Evolutionary conservation across 2,329 filamentous ascomycete species (phyloP), one percentile per base, ranked within the genome.

Genomic region (Verticillium albo-atrum): DNA sequence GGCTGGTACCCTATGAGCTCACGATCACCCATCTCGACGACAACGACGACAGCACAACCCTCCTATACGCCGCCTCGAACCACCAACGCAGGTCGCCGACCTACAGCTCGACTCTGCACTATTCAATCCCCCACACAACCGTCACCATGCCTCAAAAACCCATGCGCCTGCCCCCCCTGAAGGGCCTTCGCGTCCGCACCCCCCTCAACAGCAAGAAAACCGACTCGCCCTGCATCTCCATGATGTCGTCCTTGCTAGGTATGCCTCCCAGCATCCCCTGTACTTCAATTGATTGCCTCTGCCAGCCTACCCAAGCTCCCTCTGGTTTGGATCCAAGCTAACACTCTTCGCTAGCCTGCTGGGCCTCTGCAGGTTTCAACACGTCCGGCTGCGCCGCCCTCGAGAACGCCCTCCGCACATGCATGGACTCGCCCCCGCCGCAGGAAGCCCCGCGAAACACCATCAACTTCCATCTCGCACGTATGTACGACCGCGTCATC

Each of bases 391-490:
- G 86, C 71, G 79, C 79, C 26, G 77, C 79, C 50, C 70, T 89
- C 65, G 86, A 89, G 74, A 79, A 80, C 59, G 79, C 85, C 57
- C 77, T 90, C 61, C 82, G 87, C 28, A 74, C 75, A 32, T 90
- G 87, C 77, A 97, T 97, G 92, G 94, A 98, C 79, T 84, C 84
- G 59, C 87, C 89, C 63, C 86, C 70, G 80, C 80, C 73, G 61
- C 68, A 75, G 51, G 67, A 75, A 14, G 70, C 74, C 56, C 69
- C 72, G 32, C 84, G 85, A 72, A 91, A 88, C 79, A 94, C 87
- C 74, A 92, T 98, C 84, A 98, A 98, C 78, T 93, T 93, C 81
- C 93, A 97, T 73, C 80, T 98, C 51, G 84, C 85, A 65, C 86
- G 95, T 80, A 96, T 80, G 84, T 88, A 77, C 83, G 89, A 69